Evolutionary conservation across 306 rosid species (phyloP), one percentile per base, ranked within the genome.

Genomic region (Lupinus albus): DNA sequence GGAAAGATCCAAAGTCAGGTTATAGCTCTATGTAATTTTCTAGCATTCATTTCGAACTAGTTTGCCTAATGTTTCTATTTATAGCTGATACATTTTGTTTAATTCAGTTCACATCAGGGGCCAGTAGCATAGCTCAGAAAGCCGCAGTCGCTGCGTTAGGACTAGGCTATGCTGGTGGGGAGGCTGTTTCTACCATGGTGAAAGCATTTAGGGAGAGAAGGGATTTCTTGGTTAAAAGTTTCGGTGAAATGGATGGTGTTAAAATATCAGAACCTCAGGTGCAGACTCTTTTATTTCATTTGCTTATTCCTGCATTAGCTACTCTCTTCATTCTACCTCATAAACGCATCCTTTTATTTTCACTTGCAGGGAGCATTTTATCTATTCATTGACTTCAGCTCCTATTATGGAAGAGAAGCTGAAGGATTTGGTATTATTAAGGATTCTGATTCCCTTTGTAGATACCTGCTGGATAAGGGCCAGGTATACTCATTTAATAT

Each of bases 1-100:
- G 84, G 78, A 73, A 94, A 94, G 81, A 69, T 94, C 59, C 99
- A 94, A 80, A 90, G 97, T 85, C 99, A 90, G 97, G 99, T 94
- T n/a, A n/a, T n/a, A n/a, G n/a, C 49, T 53, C 55, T 33, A 41
- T 30, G 66, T 20, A 11, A 0, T 15, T 57, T 64, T 60, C 44
- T 39, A 53, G 32, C 64, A 53, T 72, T 64, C 66, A 39, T 71
- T 57, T 55, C 16, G 55, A 78, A 46, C 57, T 12, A 61, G 44
- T 72, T 59, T 65, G 54, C 15, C 21, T 67, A 6, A 15, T 44
- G 12, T 11, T 50, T 39, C 44, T 49, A 58, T 50, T 64, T 68
- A 35, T 58, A 32, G 77, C 76, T 73, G 70, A 72, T 69, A 12
- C 56, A 8, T 82, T 14, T 64, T 56, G 51, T 76, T 72, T 78